These are phyloP conservation scores for Sphagnurus paluster DNA, from an alignment of 1,284 basidiomycete species.

Conservation along the genomic window DNA sequence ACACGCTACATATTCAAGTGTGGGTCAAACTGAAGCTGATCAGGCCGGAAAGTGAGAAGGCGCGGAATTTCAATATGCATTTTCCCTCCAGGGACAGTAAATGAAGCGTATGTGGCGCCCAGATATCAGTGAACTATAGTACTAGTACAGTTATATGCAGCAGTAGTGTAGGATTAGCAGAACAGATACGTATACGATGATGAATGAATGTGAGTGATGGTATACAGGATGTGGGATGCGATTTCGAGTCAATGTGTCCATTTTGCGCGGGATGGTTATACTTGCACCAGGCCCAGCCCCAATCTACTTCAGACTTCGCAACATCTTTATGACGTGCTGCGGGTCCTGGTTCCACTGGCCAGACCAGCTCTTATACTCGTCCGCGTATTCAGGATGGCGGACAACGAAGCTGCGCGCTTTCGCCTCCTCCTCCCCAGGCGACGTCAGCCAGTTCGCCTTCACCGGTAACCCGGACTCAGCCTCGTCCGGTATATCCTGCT, in stretches of 20 bases:
- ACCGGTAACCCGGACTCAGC: not conserved
- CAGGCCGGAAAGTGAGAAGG: too few species aligned
- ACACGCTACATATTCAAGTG: too few species aligned
- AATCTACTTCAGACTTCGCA: slow-evolving; percentile 20
- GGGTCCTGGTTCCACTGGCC: slow-evolving; percentile 34
- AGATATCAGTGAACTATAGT: too few species aligned
- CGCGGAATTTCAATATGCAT: too few species aligned
- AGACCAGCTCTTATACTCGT: slow-evolving; percentile 24
- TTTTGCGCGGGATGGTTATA: not conserved
- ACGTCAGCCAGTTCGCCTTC: slow-evolving; percentile 21
- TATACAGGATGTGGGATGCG: not conserved
- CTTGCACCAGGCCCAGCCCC: not conserved
- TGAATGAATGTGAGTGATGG: too few species aligned
- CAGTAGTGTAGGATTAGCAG: too few species aligned
- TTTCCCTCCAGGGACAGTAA: too few species aligned
- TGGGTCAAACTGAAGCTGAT: too few species aligned
- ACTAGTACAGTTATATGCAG: too few species aligned
- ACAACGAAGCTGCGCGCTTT: slow-evolving; percentile 8
- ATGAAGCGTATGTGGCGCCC: too few species aligned
- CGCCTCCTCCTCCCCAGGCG: slow-evolving; percentile 8
- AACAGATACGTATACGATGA: too few species aligned
- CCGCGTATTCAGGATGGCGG: slow-evolving; percentile 12
- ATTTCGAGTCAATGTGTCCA: not conserved
- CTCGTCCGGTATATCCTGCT: too few species aligned
- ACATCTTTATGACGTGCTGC: slow-evolving; percentile 28